These are phyloP conservation scores for Bipolaris bicolor DNA, from an alignment of 2,329 filamentous ascomycete species.

Conservation along the genomic window DNA sequence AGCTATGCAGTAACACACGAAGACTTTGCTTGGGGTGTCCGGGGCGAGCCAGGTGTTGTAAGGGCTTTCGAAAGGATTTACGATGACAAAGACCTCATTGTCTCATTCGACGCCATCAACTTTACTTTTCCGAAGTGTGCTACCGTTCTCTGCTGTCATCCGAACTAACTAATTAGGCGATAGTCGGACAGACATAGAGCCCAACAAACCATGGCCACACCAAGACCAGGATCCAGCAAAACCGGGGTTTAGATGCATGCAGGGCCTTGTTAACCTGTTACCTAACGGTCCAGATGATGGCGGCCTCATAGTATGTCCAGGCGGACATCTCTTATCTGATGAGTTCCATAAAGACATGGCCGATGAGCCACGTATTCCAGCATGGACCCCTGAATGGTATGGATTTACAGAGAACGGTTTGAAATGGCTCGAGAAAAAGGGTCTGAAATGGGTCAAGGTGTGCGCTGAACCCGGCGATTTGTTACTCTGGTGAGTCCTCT, in stretches of 20 bases:
- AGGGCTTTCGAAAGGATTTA: constrained; percentile 37
- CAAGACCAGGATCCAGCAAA: constrained; percentile 36
- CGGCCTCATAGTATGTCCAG: constrained; percentile 47
- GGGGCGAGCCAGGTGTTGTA: constrained; percentile 50
- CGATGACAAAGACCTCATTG: constrained; percentile 47
- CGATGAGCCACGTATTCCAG: constrained; percentile 39
- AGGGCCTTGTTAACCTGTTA: constrained; percentile 58
- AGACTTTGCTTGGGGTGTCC: constrained; percentile 51
- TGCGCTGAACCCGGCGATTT: constrained; percentile 53
- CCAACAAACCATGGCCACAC: constrained; percentile 46
- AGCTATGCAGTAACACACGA: constrained; percentile 50
- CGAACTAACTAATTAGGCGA: not conserved
- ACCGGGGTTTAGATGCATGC: constrained; percentile 59
- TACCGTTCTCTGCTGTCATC: not conserved
- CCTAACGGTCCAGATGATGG: constrained; percentile 48
- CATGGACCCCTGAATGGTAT: constrained; percentile 44
- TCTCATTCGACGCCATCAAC: constrained; percentile 50
- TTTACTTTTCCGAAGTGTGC: constrained; percentile 34
- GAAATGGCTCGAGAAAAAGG: constrained; percentile 52
- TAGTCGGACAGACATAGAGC: constrained; percentile 35
- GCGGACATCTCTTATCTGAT: constrained; percentile 39
- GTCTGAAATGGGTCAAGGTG: constrained; percentile 50
- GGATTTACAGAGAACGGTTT: constrained; percentile 44
- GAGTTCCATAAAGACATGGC: constrained; percentile 40
- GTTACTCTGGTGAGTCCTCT: constrained; percentile 42